A percentile compares a stretch with the other conserved stretches of the same genome.
phyloP scores from a whole-genome alignment of 352 stramenopile species.

The Phytophthora syringae region DNA sequence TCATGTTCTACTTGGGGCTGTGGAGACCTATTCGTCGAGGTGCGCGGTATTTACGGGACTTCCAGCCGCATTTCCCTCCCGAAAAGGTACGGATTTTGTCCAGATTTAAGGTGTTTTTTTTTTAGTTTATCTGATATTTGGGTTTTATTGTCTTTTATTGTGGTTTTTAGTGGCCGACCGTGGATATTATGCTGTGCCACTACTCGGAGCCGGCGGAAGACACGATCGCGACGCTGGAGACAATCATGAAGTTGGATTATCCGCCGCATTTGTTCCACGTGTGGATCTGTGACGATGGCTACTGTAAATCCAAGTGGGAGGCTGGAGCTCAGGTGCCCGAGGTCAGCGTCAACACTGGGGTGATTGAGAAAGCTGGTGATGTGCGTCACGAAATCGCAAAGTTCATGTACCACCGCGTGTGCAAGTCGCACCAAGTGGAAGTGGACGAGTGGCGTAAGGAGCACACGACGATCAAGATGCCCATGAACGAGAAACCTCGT shows the following conservation, averaged over 20 bases:
- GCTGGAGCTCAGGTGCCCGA: too few relatives aligned
- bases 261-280: too few relatives aligned
- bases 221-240: too few relatives aligned
- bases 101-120: slow-evolving; percentile 46
- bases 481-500: slow-evolving; percentile 52
- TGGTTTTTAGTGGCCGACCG: slow-evolving; percentile 72
- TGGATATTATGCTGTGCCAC: slow-evolving; percentile 83
- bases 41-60: slow-evolving; percentile 69
- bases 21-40: slow-evolving; percentile 78
- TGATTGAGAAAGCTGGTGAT: slow-evolving; percentile 83
- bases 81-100: too few relatives aligned
- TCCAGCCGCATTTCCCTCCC: slow-evolving; percentile 80
- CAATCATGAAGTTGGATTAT: too few relatives aligned
- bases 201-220: too few relatives aligned
- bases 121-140: neutral
- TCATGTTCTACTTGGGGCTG: slow-evolving; percentile 81
- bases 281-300: too few relatives aligned
- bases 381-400: slow-evolving; percentile 73
- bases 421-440: slow-evolving; percentile 68
- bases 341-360: too few relatives aligned
- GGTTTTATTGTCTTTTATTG: too few relatives aligned
- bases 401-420: slow-evolving; percentile 80
- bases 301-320: too few relatives aligned
- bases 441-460: slow-evolving; percentile 79
- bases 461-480: too few relatives aligned